Evolutionary conservation across 139 green algal species (phyloP).

Genomic region (Chlorella ohadii): DNA sequence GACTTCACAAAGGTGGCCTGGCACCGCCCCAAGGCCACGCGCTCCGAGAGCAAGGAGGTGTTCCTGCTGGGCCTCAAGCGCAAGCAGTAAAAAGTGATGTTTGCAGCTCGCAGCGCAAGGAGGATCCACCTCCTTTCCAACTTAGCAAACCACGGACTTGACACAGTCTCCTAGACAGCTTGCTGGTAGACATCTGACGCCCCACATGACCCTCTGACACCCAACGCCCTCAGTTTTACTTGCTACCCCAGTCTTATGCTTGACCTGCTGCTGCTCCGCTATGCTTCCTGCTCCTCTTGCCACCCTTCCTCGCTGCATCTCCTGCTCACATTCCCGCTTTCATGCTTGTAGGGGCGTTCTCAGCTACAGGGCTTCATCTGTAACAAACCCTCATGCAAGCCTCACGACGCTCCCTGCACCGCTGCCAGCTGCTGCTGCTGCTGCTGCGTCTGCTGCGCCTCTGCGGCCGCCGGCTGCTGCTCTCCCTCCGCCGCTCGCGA

Average conservation of each 20-base stretch:
- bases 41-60: slow-evolving; percentile 56
- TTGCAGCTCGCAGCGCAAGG: no score
- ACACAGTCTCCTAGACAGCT: no score
- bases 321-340: background rate
- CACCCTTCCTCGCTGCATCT: background rate
- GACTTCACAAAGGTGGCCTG: slow-evolving; percentile 77
- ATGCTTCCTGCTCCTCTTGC: background rate
- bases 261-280: background rate
- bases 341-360: background rate
- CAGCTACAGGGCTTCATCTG: background rate
- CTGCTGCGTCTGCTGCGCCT: background rate
- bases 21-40: slow-evolving; percentile 53
- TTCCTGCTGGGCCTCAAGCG: slow-evolving; percentile 30
- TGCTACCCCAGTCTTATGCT: background rate
- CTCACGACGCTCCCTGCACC: slow-evolving; percentile 54
- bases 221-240: no score
- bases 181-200: no score
- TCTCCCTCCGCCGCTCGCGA: background rate
- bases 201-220: no score
- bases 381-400: background rate
- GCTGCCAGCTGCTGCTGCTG: background rate
- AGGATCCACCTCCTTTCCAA: no score
- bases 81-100: background rate
- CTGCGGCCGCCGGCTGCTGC: no score
- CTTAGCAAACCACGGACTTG: no score